These are phyloP conservation scores for Yamagishiella unicocca DNA, from an alignment of 139 green algal genomes.

Conservation along the genomic window DNA sequence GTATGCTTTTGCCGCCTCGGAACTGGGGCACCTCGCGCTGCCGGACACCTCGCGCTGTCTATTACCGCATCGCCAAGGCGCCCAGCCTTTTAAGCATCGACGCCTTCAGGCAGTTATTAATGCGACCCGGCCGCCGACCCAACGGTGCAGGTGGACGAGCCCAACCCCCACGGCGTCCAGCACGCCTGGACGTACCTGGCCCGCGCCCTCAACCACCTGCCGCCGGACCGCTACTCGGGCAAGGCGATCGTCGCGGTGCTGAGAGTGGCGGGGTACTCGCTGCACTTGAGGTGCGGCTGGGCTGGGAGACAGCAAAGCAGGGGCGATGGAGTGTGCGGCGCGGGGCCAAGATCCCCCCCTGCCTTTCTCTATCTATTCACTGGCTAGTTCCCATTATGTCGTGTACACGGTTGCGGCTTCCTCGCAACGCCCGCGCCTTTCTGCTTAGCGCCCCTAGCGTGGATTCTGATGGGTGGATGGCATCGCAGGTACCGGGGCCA, in stretches of 20 bases:
- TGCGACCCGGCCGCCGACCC: too few species aligned
- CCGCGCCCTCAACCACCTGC: slow-evolving; percentile 74
- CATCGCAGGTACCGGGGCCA: slow-evolving; percentile 64
- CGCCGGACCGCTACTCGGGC: slow-evolving; percentile 68
- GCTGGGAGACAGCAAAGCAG: background rate
- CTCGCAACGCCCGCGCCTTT: too few species aligned
- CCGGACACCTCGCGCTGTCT: too few species aligned
- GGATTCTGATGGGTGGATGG: too few species aligned
- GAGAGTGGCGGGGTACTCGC: slow-evolving; percentile 64
- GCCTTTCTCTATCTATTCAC: too few species aligned
- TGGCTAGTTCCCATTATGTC: background rate
- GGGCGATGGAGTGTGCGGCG: background rate
- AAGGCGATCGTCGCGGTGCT: slow-evolving; percentile 76
- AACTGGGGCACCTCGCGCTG: too few species aligned
- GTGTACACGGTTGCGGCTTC: background rate
- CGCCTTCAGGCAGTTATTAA: too few species aligned
- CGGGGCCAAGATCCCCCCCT: too few species aligned
- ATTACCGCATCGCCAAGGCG: too few species aligned
- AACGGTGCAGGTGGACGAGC: slow-evolving; percentile 64
- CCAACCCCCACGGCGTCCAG: slow-evolving; percentile 64
- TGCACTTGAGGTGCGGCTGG: slow-evolving; percentile 55
- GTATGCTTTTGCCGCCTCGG: too few species aligned
- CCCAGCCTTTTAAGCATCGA: too few species aligned
- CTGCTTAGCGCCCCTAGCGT: too few species aligned
- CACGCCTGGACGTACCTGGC: slow-evolving; percentile 74